phyloP scores from a whole-genome alignment of 73 alveolate genomes.

The Paramecium pentaurelia region DNA sequence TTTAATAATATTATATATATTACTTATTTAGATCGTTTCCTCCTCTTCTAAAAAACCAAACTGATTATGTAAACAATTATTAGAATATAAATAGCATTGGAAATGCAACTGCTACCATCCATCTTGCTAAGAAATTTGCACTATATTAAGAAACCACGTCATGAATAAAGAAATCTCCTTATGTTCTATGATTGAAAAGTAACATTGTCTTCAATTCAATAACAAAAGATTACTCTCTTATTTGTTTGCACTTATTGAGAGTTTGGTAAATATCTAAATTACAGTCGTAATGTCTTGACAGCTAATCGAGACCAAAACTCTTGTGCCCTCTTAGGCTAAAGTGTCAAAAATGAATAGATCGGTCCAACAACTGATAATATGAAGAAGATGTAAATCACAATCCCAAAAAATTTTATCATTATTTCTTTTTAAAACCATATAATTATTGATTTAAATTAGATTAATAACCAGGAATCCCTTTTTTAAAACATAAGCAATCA shows the following conservation, averaged over 20 bases:
- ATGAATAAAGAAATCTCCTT: conserved; percentile 39
- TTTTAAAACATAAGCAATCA: background rate
- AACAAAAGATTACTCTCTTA: background rate
- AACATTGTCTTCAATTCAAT: background rate
- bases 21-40: conserved; percentile 28
- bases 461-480: background rate
- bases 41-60: conserved; percentile 40
- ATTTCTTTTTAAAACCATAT: background rate
- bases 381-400: conserved; percentile 11
- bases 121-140: conserved; percentile 17
- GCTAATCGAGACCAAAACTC: conserved; percentile 12
- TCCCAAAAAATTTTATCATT: conserved; percentile 12
- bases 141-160: background rate
- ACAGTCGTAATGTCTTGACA: background rate
- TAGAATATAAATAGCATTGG: background rate
- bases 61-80: background rate
- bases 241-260: background rate
- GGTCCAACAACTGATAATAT: conserved; percentile 17
- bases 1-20: background rate
- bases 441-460: background rate
- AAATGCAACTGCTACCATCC: conserved; percentile 41
- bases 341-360: background rate
- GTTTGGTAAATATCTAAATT: background rate
- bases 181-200: conserved; percentile 28
- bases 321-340: background rate